Base-by-base conservation (phyloP, 305 asterid genomes). In the Fraxinus platypoda region DNA sequence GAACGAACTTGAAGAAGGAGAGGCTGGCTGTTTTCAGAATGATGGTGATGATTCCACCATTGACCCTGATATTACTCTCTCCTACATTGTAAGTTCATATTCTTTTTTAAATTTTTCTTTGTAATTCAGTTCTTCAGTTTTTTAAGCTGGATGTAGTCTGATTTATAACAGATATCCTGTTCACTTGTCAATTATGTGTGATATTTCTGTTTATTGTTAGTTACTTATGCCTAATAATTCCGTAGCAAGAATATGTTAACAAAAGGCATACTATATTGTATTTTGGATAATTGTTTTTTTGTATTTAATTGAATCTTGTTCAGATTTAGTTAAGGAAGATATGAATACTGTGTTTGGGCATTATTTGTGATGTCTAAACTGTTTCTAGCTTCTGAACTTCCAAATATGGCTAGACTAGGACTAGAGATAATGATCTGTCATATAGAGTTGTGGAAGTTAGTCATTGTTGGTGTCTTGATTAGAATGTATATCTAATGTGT, bases 41-140 rank as follows among this genome's bases (percentile, higher is more conserved):
- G 90, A 81, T 46, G 85, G 71, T 76, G 90, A 75, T 84, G 96
- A 87, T 86, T 89, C 98, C 82, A 84, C 89, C 85, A 86, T 92
- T 92, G 99, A 97, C 95, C 99, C 97, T 87, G 99, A 97, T 89
- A 85, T 93, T 85, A 86, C 95, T 82, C 95, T 97, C 79, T 97
- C 99, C 87, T 95, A 97, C 93, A 87, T 97, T 77, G 99, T 94
- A 88, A 89, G 97, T 26, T 78, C 83, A 54, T 85, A 66, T 59
- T 21, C 1, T 21, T 59, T 78, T 21, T 72, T 8, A 49, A 28
- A 38, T 17, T 79, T 80, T 12, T n/a, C 80, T 68, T 38, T 46
- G 15, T 75, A 15, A 68, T 83, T 68, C 73, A 66, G 74, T 78
- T 81, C 30, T 79, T 81, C 72, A 72, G 68, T 74, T 74, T 26